A percentile compares a stretch with the other conserved stretches of the same genome.
phyloP scores from a whole-genome alignment of 139 green algal genomes.

The Gonium pectorale region DNA sequence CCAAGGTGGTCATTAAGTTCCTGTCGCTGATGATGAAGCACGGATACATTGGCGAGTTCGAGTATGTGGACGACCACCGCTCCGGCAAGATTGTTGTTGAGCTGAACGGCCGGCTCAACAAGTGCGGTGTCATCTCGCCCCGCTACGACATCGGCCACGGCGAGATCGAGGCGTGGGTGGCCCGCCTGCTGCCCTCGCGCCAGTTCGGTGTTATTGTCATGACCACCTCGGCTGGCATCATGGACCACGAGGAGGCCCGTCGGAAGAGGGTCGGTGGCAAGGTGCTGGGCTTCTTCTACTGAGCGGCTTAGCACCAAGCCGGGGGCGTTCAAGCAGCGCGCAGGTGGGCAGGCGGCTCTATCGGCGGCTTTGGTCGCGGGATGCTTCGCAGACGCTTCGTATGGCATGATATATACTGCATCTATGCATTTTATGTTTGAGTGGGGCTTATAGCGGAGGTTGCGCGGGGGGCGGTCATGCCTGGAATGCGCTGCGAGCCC shows the following conservation, averaged over 20 bases:
- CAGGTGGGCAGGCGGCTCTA: background rate
- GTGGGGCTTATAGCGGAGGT: too few species aligned
- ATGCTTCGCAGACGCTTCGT: background rate
- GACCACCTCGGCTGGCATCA: constrained; percentile 97
- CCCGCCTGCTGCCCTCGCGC: constrained; percentile 95
- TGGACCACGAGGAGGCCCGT: constrained; percentile 99
- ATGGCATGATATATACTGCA: background rate
- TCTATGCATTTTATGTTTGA: too few species aligned
- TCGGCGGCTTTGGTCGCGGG: background rate
- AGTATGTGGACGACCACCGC: constrained; percentile 98
- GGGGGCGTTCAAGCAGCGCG: constrained; percentile 10
- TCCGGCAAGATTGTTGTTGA: constrained; percentile 99
- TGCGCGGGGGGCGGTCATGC: too few species aligned
- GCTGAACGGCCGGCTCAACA: constrained; percentile 99
- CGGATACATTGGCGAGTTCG: constrained; percentile 99
- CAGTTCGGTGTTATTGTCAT: constrained; percentile 98
- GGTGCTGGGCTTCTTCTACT: constrained; percentile 96
- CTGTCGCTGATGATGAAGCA: constrained; percentile 96
- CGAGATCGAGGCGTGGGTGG: constrained; percentile 95
- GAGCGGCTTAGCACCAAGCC: constrained; percentile 48
- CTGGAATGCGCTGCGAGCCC: too few species aligned
- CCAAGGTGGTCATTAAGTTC: constrained; percentile 99
- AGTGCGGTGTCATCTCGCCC: constrained; percentile 98
- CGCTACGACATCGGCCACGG: constrained; percentile 92
- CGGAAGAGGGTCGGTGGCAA: constrained; percentile 98